Base-by-base conservation (phyloP, 2,329 filamentous ascomycete genomes). In the Monilinia polystroma region DNA sequence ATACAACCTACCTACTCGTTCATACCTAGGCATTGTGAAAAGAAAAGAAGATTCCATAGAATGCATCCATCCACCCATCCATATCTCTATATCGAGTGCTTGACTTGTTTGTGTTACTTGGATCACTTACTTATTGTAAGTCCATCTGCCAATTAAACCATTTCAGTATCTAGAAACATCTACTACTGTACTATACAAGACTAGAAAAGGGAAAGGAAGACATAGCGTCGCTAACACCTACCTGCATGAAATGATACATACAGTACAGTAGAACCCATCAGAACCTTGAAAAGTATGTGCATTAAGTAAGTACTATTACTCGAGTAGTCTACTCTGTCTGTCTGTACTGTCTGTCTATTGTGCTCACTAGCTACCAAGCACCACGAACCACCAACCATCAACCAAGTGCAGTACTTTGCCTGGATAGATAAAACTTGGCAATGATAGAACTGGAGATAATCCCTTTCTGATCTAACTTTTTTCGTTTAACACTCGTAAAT, bases 241-340 rank as follows among this genome's bases (percentile, higher is more conserved):
- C 35, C 45, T 60, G 57, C 57, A 60, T 43, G 57, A 59, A 49
- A 59, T 49, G 11, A 35, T 49, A 38, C 26, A 47, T 47, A 47
- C 8, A 20, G 20, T n/a, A 47, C 1, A 20, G 20, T 12, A 11
- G 47, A 51, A 12, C 10, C 26, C 20, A 10, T 51, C 7, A 2
- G 7, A 23, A 23, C 45, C 45, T 47, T 47, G 45, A 47, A 47
- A 20, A 47, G 43, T 47, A 7, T 8, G 18, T 35, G 5, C 32
- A 4, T 6, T 35, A 5, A 35, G 32, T 35, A 35, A 35, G 32
- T 35, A 8, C 32, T 35, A 35, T 5, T 35, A 35, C 3, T 35
- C 32, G 32, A 35, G 32, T 35, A 6, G 4, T 35, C 4, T 8
- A 35, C 32, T 35, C 29, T 35, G 32, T 35, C 4, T 23, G 32